Evolutionary conservation across 768 basidiomycete genomes (phyloP).

Genomic region (Dioszegia hungarica): DNA sequence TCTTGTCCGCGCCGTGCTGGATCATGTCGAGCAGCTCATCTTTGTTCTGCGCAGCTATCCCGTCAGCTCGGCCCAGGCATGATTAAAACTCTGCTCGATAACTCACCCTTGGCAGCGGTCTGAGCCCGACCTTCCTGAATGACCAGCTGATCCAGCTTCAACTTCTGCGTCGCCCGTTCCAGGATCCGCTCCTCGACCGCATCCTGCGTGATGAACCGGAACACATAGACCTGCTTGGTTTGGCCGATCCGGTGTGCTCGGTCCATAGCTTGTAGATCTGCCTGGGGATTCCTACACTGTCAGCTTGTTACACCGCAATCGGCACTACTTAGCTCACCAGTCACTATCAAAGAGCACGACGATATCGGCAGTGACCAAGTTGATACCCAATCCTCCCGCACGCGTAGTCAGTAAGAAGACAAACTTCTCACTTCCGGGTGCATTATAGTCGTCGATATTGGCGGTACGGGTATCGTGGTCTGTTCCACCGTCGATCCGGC

Average conservation of each 20-base stretch:
- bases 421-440: constrained; percentile 87
- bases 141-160: constrained; percentile 89
- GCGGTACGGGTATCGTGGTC: constrained; percentile 93
- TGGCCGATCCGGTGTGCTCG: constrained; percentile 95
- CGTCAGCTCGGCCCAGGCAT: neutral
- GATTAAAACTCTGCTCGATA: neutral
- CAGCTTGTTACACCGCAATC: neutral
- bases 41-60: constrained; percentile 67
- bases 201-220: constrained; percentile 83
- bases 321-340: constrained; percentile 59
- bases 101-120: constrained; percentile 61
- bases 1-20: constrained; percentile 92
- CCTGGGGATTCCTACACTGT: constrained; percentile 85
- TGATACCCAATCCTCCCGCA: constrained; percentile 95
- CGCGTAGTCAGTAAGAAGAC: constrained; percentile 94
- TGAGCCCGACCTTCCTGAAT: constrained; percentile 92
- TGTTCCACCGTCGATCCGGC: constrained; percentile 91
- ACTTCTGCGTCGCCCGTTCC: constrained; percentile 90
- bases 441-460: constrained; percentile 97
- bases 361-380: constrained; percentile 87
- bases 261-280: constrained; percentile 98
- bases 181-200: constrained; percentile 94
- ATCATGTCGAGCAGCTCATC: constrained; percentile 98
- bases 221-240: constrained; percentile 95
- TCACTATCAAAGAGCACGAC: constrained; percentile 96